Percentiles rank a stretch among this genome's conserved stretches.
These are phyloP conservation scores for Austroboletus niveus DNA, from an alignment of 1,284 basidiomycete genomes.

Conservation along the genomic window DNA sequence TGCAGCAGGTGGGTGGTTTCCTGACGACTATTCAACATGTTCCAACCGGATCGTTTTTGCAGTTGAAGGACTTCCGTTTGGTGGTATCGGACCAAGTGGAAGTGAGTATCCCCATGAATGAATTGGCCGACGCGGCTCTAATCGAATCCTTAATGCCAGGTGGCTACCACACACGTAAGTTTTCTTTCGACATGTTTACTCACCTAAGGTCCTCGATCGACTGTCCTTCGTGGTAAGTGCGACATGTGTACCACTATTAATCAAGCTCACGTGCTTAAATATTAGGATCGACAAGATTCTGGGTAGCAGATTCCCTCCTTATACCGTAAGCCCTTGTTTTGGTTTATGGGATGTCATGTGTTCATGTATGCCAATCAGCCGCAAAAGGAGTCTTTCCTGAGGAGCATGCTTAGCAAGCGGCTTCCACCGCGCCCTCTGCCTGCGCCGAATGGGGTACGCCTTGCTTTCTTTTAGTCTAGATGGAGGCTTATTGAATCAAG, in stretches of 20 bases:
- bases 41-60: background rate
- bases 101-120: constrained; percentile 41
- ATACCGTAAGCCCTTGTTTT: constrained; percentile 42
- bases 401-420: constrained; percentile 9
- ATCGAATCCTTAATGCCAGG: constrained; percentile 34
- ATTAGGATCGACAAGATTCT: constrained; percentile 57
- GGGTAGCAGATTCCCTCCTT: constrained; percentile 63
- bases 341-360: background rate
- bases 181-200: constrained; percentile 66
- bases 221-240: constrained; percentile 57
- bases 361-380: constrained; percentile 4
- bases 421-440: constrained; percentile 25
- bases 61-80: constrained; percentile 71
- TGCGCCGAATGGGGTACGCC: constrained; percentile 12
- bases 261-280: background rate
- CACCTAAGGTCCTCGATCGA: constrained; percentile 60
- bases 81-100: constrained; percentile 71
- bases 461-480: background rate
- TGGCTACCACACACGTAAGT: constrained; percentile 65
- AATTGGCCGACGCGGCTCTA: background rate
- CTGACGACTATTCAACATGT: background rate
- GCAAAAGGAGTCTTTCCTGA: constrained; percentile 27
- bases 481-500: constrained; percentile 15
- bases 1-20: constrained; percentile 40
- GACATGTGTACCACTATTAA: background rate